Percentiles rank a stretch among this genome's conserved stretches.
Conservation (phyloP, 169 alveolate species). For the Cyclospora cayetanensis region DNA sequence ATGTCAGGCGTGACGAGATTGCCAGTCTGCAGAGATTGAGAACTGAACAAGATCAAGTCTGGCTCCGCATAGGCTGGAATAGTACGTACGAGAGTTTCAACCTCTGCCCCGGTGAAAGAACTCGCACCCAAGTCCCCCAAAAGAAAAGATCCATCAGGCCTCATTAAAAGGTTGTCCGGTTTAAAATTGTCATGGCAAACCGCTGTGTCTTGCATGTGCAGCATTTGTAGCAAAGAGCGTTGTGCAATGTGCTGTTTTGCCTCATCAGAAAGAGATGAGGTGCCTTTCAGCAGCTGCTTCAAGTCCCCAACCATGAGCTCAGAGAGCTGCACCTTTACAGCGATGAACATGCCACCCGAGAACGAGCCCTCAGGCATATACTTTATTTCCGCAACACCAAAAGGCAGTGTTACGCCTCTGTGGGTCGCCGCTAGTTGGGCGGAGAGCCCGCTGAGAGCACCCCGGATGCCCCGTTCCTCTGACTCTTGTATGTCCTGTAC, state of each 20-base stretch:
- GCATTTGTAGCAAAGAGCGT: background rate
- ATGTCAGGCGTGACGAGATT: background rate
- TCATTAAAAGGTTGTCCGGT: background rate
- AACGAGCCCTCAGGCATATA: background rate
- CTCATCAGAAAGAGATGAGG: background rate
- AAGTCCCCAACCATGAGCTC: background rate
- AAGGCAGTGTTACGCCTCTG: background rate
- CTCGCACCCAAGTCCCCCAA: conserved; percentile 8
- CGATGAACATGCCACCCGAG: background rate
- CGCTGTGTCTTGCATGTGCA: background rate
- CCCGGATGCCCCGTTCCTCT: too few species aligned
- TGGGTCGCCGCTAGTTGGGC: background rate
- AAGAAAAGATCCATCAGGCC: conserved; percentile 5
- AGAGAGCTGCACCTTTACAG: background rate
- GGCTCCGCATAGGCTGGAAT: conserved; percentile 23
- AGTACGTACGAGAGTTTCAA: background rate
- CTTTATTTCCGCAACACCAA: background rate
- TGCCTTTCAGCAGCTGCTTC: background rate
- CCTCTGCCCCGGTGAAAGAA: background rate
- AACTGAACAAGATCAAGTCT: background rate
- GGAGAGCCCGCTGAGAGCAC: background rate
- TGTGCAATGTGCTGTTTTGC: background rate
- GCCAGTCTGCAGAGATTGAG: too few species aligned
- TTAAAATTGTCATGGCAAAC: conserved; percentile 7
- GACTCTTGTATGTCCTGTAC: too few species aligned